Evolutionary conservation across 768 basidiomycete genomes (phyloP), one percentile per base, ranked within the genome.

Genomic region (Trametes meyenii): DNA sequence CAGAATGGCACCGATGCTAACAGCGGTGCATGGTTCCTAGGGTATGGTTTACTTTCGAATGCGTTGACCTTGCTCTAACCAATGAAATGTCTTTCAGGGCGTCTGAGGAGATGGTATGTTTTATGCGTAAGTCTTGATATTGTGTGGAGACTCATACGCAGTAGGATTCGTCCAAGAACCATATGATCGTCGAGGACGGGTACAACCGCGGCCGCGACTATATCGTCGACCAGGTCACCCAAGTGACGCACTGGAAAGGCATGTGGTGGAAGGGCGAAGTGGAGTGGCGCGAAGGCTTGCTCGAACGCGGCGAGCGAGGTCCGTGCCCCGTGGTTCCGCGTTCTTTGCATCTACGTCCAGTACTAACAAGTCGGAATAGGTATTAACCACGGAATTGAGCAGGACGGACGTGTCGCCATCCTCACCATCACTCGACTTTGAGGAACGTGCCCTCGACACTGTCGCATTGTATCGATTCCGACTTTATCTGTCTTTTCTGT

Each of bases 1-100:
- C 92, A 95, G 79, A 92, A 93, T 66, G 92, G 91, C 3, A 86
- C 88, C 0, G 69, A 77, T 17, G 90, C 83, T 0, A 77, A 87
- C 67, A 88, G 83, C 50, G 85, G 88, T 0, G 92, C 92, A 8
- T 94, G 92, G 92, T 94, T 94, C 69, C 77, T 95, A 11, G 92
- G 84, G 90, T 89, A 70, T 43, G 84, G 78, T 19, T 21, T 60
- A 3, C 36, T n/a, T 21, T 21, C 8, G 21, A 24, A 23, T 24
- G 36, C 17, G 16, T 4, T 2, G 26, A 29, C 16, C 12, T 29
- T 24, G 16, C 21, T 45, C 33, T 1, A 40, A 24, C 26, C 46
- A 23, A 13, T 23, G 12, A 29, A 19, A 2, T 29, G 60, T 48
- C 38, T 6, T 46, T 0, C 63, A 92, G 90, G 0, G 91, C 79